These are phyloP conservation scores for Cladosporium phlei DNA, from an alignment of 2,329 filamentous ascomycete genomes.

Conservation along the genomic window DNA sequence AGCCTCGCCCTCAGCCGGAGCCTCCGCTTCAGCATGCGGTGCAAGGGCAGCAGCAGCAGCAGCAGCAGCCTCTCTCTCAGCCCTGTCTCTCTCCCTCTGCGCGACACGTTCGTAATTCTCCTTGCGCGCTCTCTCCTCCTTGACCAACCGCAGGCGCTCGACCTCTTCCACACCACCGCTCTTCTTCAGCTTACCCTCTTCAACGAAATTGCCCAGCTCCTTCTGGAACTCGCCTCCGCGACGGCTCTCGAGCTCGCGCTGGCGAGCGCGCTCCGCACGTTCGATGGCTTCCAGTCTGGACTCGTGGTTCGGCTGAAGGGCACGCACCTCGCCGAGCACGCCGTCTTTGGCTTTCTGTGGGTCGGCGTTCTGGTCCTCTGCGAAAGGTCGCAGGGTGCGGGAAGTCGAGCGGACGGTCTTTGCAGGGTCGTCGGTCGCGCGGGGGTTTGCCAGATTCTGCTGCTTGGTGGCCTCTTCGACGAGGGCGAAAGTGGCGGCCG, in stretches of 20 bases:
- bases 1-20: constrained; percentile 21
- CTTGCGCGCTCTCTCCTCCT: constrained; percentile 78
- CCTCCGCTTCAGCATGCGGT: constrained; percentile 14
- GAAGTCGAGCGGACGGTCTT: constrained; percentile 33
- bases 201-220: constrained; percentile 79
- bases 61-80: constrained; percentile 41
- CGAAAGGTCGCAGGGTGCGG: constrained; percentile 29
- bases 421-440: constrained; percentile 12
- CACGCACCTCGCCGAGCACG: constrained; percentile 86
- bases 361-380: constrained; percentile 53
- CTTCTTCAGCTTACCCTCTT: constrained; percentile 91
- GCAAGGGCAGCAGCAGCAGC: constrained; percentile 31
- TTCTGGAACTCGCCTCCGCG: constrained; percentile 72
- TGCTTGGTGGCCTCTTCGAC: constrained; percentile 98
- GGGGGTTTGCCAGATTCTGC: constrained; percentile 69
- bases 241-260: constrained; percentile 79
- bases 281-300: constrained; percentile 91
- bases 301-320: constrained; percentile 91
- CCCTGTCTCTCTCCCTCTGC: constrained; percentile 40
- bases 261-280: constrained; percentile 81
- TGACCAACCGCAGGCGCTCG: constrained; percentile 74
- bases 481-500: constrained; percentile 83
- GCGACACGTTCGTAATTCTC: constrained; percentile 61
- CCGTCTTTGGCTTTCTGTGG: constrained; percentile 82
- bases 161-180: constrained; percentile 92